Base-by-base conservation (phyloP, 495 filamentous ascomycete genomes). In the Gamarada debralockiae region DNA sequence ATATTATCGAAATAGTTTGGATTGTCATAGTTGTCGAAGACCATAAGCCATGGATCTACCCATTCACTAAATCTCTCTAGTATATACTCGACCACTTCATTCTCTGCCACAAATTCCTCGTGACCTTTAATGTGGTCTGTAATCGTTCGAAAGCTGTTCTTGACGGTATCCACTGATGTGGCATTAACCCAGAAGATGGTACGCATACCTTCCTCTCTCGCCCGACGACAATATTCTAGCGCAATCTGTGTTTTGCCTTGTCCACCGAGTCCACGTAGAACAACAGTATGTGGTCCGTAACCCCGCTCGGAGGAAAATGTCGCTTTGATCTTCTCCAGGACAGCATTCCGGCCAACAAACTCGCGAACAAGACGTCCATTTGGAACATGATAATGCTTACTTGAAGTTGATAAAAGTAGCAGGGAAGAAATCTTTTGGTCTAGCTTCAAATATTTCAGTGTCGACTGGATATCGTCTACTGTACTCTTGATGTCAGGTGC, bases 241-340 rank as follows among this genome's bases (percentile, higher is more conserved):
- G 66, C 64, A 37, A 70, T 40, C 36, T 69, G 65, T 25, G 64
- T 70, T 53, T 70, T 70, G 24, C 67, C 63, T 57, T 67, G 66
- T 10, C 66, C 67, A 14, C 63, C 63, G 18, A 70, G 39, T 7
- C 59, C 66, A 14, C 60, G 57, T 17, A 69, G 27, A 12, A 61
- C 54, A 24, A 58, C 61, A 37, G 48, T 23, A 14, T 22, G 40
- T 6, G 41, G 51, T 40, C 18, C 13, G n/a, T n/a, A n/a, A n/a
- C n/a, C n/a, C n/a, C n/a, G n/a, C 2, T 17, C 29, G 18, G 13
- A 39, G 12, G 49, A 42, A 20, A 54, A 54, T n/a, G 18, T 24
- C 27, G 20, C n/a, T 15, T 38, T 14, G 8, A 54, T 54, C 18
- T 33, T 38, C 13, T 1, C 21, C 12, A 54, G 34, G 3, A 48